Conservation (phyloP, 1,284 basidiomycete genomes). For the Cutaneotrichosporon sp. region DNA sequence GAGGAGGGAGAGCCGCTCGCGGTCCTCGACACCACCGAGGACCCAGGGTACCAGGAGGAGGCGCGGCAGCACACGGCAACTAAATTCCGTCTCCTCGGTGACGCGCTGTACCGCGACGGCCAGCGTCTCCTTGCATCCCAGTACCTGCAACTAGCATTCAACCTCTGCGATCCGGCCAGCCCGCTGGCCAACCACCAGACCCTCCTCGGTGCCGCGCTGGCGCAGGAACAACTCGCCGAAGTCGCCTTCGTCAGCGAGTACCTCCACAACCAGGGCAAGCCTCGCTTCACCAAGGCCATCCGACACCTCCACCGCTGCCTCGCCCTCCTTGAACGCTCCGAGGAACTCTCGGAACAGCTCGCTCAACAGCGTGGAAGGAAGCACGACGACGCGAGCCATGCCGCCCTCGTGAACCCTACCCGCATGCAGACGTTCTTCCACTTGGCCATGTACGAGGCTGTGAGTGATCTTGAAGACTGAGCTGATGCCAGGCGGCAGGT, state of each 20-base stretch:
- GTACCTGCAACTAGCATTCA: neutral
- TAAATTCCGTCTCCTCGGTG: neutral
- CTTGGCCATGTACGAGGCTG: neutral
- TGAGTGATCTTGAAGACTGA: neutral
- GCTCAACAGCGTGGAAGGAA: neutral
- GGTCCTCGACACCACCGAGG: neutral
- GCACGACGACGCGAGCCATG: neutral
- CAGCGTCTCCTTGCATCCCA: neutral
- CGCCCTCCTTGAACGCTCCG: neutral
- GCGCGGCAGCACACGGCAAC: neutral
- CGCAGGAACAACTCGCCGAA: neutral
- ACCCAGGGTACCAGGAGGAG: neutral
- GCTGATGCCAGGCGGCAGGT: neutral
- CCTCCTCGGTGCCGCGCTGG: neutral
- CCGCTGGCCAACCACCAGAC: neutral
- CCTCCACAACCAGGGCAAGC: neutral
- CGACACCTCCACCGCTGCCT: neutral
- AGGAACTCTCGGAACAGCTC: neutral
- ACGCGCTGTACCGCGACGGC: neutral
- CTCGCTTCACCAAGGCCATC: neutral
- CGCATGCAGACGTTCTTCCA: conserved; percentile 2
- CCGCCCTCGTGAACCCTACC: neutral
- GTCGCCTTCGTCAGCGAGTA: neutral
- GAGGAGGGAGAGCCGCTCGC: neutral
- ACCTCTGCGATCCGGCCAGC: neutral